Conservation (phyloP, 805 yeast genomes). For the Starmerella bombi region DNA sequence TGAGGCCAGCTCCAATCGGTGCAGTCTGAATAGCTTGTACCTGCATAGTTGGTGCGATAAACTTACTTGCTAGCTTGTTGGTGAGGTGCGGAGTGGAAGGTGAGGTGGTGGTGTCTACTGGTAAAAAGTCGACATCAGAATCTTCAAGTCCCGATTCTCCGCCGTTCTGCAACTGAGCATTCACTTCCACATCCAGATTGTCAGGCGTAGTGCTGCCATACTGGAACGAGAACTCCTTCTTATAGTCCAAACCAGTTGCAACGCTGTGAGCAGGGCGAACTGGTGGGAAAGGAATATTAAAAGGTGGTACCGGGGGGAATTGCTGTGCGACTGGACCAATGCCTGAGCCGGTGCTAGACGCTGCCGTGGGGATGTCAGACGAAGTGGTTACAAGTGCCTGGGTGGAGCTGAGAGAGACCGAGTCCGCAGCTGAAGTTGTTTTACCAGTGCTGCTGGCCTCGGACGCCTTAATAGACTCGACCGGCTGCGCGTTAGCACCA, state of each 20-base stretch:
- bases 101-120: neutral
- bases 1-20: neutral
- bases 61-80: too few relatives aligned
- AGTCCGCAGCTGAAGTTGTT: neutral
- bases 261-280: too few relatives aligned
- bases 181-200: slow-evolving; percentile 8
- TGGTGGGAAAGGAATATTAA: too few relatives aligned
- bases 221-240: slow-evolving; percentile 4
- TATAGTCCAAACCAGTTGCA: too few relatives aligned
- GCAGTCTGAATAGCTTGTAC: neutral
- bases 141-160: neutral
- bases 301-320: too few relatives aligned
- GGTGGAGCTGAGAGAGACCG: neutral
- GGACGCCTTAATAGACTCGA: neutral
- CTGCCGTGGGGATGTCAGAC: neutral
- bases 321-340: too few relatives aligned
- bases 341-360: neutral
- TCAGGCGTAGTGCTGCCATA: slow-evolving; percentile 5
- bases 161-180: neutral
- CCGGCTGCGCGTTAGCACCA: neutral
- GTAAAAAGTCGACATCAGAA: neutral
- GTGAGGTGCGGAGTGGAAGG: neutral
- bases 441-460: too few relatives aligned
- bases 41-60: too few relatives aligned
- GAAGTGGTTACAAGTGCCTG: neutral